Evolutionary conservation across 495 filamentous ascomycete genomes (phyloP).

Genomic region (Aspergillus ellipticus): DNA sequence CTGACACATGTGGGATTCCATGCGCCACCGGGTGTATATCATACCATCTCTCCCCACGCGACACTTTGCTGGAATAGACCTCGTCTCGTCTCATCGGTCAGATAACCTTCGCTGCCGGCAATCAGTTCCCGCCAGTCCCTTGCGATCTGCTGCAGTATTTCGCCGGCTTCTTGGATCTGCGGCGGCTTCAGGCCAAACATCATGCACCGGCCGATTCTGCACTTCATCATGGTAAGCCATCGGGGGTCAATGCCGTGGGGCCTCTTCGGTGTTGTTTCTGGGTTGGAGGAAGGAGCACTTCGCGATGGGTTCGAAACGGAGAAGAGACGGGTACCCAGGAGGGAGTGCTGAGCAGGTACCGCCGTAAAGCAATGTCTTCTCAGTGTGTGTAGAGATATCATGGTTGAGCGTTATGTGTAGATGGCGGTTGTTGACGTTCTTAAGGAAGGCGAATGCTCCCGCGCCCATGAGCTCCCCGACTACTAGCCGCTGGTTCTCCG

Average conservation of each 20-base stretch:
- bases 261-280: conserved; percentile 20
- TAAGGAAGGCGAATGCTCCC: neutral
- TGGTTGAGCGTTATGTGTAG: neutral
- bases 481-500: neutral
- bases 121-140: conserved; percentile 74
- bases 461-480: neutral
- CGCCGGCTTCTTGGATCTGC: conserved; percentile 60
- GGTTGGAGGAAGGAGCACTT: conserved; percentile 9
- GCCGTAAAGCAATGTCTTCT: conserved; percentile 16
- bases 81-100: conserved; percentile 60
- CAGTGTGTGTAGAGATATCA: conserved; percentile 14
- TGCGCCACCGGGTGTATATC: neutral
- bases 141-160: conserved; percentile 58
- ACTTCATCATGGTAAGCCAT: conserved; percentile 75
- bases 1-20: neutral
- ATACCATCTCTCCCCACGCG: conserved; percentile 89
- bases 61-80: conserved; percentile 71
- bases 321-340: conserved; percentile 14
- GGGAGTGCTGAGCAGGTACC: neutral
- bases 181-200: conserved; percentile 63
- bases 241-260: conserved; percentile 45
- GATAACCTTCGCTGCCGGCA: conserved; percentile 76
- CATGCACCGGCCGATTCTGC: conserved; percentile 78
- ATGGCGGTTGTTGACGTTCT: neutral
- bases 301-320: conserved; percentile 23